These are phyloP conservation scores for Apiospora pterosperma DNA, from an alignment of 2,329 filamentous ascomycete genomes.

Conservation along the genomic window DNA sequence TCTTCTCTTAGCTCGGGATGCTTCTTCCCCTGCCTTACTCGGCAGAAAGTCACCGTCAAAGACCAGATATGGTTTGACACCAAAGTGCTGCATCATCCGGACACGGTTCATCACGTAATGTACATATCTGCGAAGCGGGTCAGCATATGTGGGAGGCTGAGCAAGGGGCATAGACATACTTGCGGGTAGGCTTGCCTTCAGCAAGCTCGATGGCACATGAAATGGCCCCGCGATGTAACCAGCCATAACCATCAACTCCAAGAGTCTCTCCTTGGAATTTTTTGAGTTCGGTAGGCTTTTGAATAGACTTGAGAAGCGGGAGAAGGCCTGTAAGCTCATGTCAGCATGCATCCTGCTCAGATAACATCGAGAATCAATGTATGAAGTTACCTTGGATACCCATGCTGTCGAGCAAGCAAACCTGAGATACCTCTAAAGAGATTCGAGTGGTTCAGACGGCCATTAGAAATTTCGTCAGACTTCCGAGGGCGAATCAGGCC, in stretches of 20 bases:
- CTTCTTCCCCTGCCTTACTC: conserved; percentile 87
- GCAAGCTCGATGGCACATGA: conserved; percentile 89
- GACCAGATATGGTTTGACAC: conserved; percentile 88
- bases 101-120: conserved; percentile 88
- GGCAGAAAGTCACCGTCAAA: conserved; percentile 96
- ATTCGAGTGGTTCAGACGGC: neutral
- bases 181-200: conserved; percentile 80
- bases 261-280: conserved; percentile 85
- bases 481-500: neutral
- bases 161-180: conserved; percentile 50
- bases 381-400: conserved; percentile 13
- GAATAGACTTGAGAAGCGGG: conserved; percentile 92
- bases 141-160: conserved; percentile 8
- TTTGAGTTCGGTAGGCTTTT: conserved; percentile 81
- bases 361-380: neutral
- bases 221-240: conserved; percentile 91
- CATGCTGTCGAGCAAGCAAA: conserved; percentile 10
- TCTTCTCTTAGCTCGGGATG: conserved; percentile 68
- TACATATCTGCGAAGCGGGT: conserved; percentile 63
- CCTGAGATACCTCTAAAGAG: neutral
- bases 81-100: conserved; percentile 90
- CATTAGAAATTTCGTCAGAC: neutral
- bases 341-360: conserved; percentile 16
- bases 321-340: conserved; percentile 62
- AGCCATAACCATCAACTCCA: conserved; percentile 96